Base-by-base conservation (phyloP, 163 green algal species). In the Coccomyxa subellipsoidea region DNA sequence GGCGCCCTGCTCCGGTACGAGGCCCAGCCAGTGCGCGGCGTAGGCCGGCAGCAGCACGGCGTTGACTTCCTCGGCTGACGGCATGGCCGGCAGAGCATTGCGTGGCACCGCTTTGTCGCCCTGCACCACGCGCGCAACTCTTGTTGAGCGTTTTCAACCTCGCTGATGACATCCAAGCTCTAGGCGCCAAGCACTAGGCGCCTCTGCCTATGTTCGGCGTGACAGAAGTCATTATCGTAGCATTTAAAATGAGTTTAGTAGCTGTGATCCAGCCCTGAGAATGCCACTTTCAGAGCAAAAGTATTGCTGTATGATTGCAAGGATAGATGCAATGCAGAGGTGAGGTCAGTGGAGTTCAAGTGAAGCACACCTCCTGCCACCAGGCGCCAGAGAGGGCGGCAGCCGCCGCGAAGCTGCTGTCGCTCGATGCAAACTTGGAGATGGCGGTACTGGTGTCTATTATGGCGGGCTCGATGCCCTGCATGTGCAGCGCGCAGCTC, bases 311-410 rank as follows among this genome's bases (percentile, higher is more conserved):
- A 0, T 36, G 4, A 8, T 35, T n/a, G 10, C 66, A 34, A 23
- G 18, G 18, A 1, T 27, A 23, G 21, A 18, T 10, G 3, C 27
- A 18, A 35, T 2, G 32, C 8, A 73, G 2, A 73, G 7, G 4
- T 36, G 1, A 34, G 2, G 27, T 73, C 4, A 35, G n/a, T 18
- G 66, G n/a, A 18, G 8, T 2, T n/a, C n/a, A n/a, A n/a, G n/a
- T n/a, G n/a, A n/a, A n/a, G n/a, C n/a, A n/a, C 27, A 73, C 66
- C 66, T 73, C 29, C 32, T 73, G 66, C 66, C 66, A 73, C 66
- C 66, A 73, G 1, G 66, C 66, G 31, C 29, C 66, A 0, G 18
- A 23, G 8, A 32, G 21, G 2, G 8, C 27, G 31, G 66, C 66
- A 73, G 66, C 66, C 15, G 18, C 66, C 27, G 66, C 66, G 18